Evolutionary conservation across 2,329 filamentous ascomycete species (phyloP), one percentile per base, ranked within the genome.

Genomic region (Ophiostoma perfectum): DNA sequence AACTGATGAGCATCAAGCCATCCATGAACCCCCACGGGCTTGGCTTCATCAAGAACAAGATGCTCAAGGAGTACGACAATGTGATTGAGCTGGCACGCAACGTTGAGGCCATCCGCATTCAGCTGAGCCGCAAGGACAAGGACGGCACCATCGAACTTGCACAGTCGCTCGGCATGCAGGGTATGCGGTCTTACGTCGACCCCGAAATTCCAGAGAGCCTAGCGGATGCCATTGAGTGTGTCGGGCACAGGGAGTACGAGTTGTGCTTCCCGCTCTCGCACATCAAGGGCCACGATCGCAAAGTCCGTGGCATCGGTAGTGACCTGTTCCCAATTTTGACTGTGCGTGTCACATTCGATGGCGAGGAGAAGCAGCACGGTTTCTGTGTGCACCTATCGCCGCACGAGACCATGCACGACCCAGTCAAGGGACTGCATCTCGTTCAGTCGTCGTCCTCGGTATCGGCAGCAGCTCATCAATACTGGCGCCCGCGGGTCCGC

Each of bases 311-410:
- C 42, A 71, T 75, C 16, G 70, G 65, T 52, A 68, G 67, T 60
- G 67, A 68, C 6, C n/a, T 69, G 5, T 71, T 71, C 16, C 69
- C 71, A 2, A 27, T 72, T 11, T 64, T 74, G n/a, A 69, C 72
- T 5, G 73, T 74, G 39, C 71, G 73, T n/a, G 70, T 74, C 16
- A 65, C 41, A 1, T 49, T 72, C 6, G 39, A 64, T 8, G 68
- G 64, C 0, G 63, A 42, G 12, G 65, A 68, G 6, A 7, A 38
- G 2, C 8, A 11, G 27, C 65, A 44, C 47, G 71, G 70, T n/a
- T 75, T 74, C 68, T 75, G 73, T 63, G 60, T 74, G 4, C 73
- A 75, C 65, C 64, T 72, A 14, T 66, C 68, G 49, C 68, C 71
- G 6, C 68, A 70, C 66, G 71, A 71, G 38, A 66, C 71, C 5